Evolutionary conservation across 139 green algal genomes (phyloP), one percentile per base, ranked within the genome.

Genomic region (Chlamydomonas asymmetrica): DNA sequence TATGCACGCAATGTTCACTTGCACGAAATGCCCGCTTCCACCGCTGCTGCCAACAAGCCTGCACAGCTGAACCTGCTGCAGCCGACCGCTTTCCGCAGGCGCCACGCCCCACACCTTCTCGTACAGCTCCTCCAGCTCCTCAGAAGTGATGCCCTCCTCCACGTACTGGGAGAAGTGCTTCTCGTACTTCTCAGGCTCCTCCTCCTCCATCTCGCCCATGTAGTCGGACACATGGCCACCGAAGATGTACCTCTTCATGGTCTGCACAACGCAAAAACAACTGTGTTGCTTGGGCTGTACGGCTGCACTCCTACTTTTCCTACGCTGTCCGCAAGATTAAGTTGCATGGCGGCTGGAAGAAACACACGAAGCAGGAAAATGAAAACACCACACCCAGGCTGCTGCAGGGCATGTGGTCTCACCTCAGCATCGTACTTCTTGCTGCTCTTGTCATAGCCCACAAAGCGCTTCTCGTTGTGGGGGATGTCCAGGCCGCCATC

Each of bases 391-490:
- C n/a, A n/a, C n/a, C n/a, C n/a, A n/a, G n/a, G n/a, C n/a, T n/a
- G n/a, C n/a, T n/a, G n/a, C n/a, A n/a, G n/a, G n/a, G n/a, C n/a
- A n/a, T n/a, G n/a, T n/a, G n/a, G n/a, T n/a, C 73, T 10, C 34
- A 89, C 84, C 80, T 99, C 96, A 22, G 94, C 71, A 75, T 99
- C 96, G 43, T 97, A 86, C 77, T 88, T 87, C 91, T 99, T 99
- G 85, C 71, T 78, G 38, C 96, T 90, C 16, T 70, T 66, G 80
- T 93, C 88, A 79, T 97, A 99, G 54, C 96, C 96, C 45, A 97
- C 92, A 84, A 97, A 97, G 67, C 96, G 91, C 94, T 99, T 99
- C 77, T 99, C 95, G 79, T 91, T 97, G 93, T 99, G 96, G 50
- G 96, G 96, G 67, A 99, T 96, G 88, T 98, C 90, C 71, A 99